phyloP scores from a whole-genome alignment of 768 basidiomycete genomes.

The Mycena epipterygia region DNA sequence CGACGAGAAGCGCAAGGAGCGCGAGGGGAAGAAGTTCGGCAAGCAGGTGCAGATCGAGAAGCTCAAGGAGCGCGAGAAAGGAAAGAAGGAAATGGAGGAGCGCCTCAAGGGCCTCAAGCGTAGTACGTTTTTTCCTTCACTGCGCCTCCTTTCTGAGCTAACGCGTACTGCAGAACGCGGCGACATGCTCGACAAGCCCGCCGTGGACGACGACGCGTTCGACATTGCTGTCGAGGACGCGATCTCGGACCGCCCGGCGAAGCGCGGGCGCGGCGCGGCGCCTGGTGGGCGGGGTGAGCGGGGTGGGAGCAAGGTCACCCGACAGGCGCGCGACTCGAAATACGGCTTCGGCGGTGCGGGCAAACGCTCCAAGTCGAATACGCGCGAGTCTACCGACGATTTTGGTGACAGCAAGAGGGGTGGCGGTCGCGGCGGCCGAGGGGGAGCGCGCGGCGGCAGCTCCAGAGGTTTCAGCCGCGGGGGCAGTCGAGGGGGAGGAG shows the following conservation, averaged over 20 bases:
- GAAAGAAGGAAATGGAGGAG: constrained; percentile 94
- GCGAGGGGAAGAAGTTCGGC: constrained; percentile 97
- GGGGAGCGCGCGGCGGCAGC: constrained; percentile 41
- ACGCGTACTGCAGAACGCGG: constrained; percentile 75
- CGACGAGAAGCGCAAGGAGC: constrained; percentile 91
- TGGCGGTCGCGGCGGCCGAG: constrained; percentile 45
- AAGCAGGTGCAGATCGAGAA: constrained; percentile 98
- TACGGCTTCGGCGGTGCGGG: constrained; percentile 85
- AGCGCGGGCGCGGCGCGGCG: constrained; percentile 60
- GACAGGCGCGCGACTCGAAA: constrained; percentile 80
- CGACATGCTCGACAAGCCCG: constrained; percentile 79
- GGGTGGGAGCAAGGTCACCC: constrained; percentile 59
- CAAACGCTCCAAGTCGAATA: constrained; percentile 85
- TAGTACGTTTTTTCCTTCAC: constrained; percentile 66
- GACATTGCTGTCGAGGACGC: constrained; percentile 94
- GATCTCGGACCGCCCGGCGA: constrained; percentile 76
- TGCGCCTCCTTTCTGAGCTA: not conserved
- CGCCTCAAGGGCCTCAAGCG: constrained; percentile 89
- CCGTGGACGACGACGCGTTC: constrained; percentile 77
- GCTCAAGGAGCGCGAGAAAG: constrained; percentile 87
- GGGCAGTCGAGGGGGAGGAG: constrained; percentile 44
- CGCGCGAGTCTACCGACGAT: constrained; percentile 82
- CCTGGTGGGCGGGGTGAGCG: constrained; percentile 56
- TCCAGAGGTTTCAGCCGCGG: constrained; percentile 43
- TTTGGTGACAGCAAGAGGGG: constrained; percentile 60